phyloP scores from a whole-genome alignment of 2,329 filamentous ascomycete species.

The Alternaria dauci region DNA sequence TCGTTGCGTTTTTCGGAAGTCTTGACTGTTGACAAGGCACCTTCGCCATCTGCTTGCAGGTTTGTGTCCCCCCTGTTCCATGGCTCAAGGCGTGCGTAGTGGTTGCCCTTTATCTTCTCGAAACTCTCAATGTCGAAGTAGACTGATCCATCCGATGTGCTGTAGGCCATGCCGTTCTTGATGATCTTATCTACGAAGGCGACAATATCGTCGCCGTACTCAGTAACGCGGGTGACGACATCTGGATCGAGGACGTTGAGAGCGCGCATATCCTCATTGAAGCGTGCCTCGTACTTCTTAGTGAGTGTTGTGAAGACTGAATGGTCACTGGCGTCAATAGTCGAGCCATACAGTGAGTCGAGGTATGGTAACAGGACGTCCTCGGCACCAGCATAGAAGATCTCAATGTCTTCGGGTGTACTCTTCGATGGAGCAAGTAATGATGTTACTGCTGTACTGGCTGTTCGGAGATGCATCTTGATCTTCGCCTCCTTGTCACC shows the following conservation, averaged over 20 bases:
- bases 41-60: slow-evolving; percentile 88
- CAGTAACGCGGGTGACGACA: slow-evolving; percentile 86
- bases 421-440: slow-evolving; percentile 49
- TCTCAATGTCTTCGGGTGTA: slow-evolving; percentile 45
- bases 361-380: slow-evolving; percentile 84
- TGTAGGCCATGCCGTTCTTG: slow-evolving; percentile 85
- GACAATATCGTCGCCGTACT: slow-evolving; percentile 88
- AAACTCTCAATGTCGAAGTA: slow-evolving; percentile 94
- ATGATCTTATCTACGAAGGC: slow-evolving; percentile 84
- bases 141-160: slow-evolving; percentile 78
- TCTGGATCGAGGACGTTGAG: slow-evolving; percentile 87
- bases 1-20: slow-evolving; percentile 74
- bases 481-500: slow-evolving; percentile 84
- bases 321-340: slow-evolving; percentile 68
- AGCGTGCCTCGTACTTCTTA: slow-evolving; percentile 83
- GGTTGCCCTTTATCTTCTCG: slow-evolving; percentile 77
- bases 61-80: slow-evolving; percentile 85
- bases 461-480: slow-evolving; percentile 84
- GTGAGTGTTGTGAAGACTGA: slow-evolving; percentile 89
- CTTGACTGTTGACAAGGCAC: slow-evolving; percentile 69
- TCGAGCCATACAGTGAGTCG: slow-evolving; percentile 68
- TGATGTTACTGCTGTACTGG: slow-evolving; percentile 62
- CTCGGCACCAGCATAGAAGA: slow-evolving; percentile 66
- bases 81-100: slow-evolving; percentile 84
- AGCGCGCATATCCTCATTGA: slow-evolving; percentile 85